Evolutionary conservation across 2,329 filamentous ascomycete genomes (phyloP).

Genomic region (Monosporascus sp.): DNA sequence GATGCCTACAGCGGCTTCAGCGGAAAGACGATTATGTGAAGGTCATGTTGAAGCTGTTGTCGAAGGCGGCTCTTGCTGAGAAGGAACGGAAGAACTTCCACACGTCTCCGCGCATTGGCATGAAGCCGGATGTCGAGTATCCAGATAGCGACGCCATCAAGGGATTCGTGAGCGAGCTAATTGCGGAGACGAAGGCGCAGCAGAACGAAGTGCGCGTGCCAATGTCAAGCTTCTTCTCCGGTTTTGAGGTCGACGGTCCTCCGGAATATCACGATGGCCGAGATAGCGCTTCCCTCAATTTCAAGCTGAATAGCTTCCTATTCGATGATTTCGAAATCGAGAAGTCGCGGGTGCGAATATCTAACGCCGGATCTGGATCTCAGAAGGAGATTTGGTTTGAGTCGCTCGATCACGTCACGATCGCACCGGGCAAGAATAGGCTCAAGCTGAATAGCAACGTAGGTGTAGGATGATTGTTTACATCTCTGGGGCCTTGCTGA

Average conservation of each 20-base stretch:
- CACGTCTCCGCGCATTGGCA: slow-evolving; percentile 29
- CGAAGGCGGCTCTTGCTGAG: slow-evolving; percentile 57
- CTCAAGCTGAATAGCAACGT: slow-evolving; percentile 42
- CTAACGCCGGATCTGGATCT: slow-evolving; percentile 48
- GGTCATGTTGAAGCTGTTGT: slow-evolving; percentile 67
- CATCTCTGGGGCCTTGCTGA: slow-evolving; percentile 20
- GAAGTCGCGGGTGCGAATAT: slow-evolving; percentile 58
- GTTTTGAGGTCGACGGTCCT: slow-evolving; percentile 61
- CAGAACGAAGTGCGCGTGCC: slow-evolving; percentile 60
- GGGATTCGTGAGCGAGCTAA: slow-evolving; percentile 43
- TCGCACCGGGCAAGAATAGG: slow-evolving; percentile 50
- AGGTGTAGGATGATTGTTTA: slow-evolving; percentile 15
- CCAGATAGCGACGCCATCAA: slow-evolving; percentile 34
- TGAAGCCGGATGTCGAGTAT: slow-evolving; percentile 24
- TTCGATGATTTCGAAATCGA: slow-evolving; percentile 65
- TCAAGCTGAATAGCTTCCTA: slow-evolving; percentile 68
- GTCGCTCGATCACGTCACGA: slow-evolving; percentile 35
- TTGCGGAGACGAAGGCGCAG: slow-evolving; percentile 39
- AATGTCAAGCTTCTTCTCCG: slow-evolving; percentile 68
- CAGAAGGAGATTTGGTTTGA: slow-evolving; percentile 65
- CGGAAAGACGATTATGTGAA: slow-evolving; percentile 75
- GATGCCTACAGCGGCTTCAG: slow-evolving; percentile 72
- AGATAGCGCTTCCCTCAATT: slow-evolving; percentile 68
- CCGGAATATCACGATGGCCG: slow-evolving; percentile 64
- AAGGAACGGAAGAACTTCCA: slow-evolving; percentile 41